Evolutionary conservation across 306 rosid genomes (phyloP).

Genomic region (Hylodesmum podocarpum): DNA sequence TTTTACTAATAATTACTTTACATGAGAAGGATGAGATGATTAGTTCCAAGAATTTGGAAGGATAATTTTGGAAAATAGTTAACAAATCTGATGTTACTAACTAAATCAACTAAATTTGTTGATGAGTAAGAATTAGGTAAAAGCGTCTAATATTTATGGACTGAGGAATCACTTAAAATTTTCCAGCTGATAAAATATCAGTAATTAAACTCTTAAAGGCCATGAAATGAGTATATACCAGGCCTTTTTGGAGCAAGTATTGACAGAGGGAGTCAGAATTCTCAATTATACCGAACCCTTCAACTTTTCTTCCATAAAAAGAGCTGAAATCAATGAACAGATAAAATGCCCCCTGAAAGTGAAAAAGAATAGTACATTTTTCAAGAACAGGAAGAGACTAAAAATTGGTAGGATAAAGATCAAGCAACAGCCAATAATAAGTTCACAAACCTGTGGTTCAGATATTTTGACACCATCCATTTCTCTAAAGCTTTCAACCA

Average conservation of each 20-base stretch:
- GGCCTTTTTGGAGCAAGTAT: constrained; percentile 71
- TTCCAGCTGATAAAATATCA: background rate
- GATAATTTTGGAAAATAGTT: too few species aligned
- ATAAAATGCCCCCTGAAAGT: constrained; percentile 89
- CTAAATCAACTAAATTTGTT: too few species aligned
- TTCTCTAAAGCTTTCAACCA: constrained; percentile 69
- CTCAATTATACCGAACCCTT: constrained; percentile 74
- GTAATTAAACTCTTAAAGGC: background rate
- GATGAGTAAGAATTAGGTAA: too few species aligned
- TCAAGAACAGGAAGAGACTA: background rate
- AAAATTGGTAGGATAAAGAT: background rate
- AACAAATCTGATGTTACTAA: too few species aligned
- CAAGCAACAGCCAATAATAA: background rate
- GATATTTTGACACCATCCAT: constrained; percentile 67
- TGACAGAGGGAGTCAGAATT: constrained; percentile 76
- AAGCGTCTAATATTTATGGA: too few species aligned
- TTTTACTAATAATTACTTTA: too few species aligned
- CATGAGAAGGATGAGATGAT: too few species aligned
- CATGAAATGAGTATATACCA: constrained; percentile 43
- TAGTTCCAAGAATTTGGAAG: too few species aligned
- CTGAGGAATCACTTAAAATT: background rate
- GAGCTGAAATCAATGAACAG: constrained; percentile 78
- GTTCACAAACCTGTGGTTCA: constrained; percentile 62
- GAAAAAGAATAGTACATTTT: background rate
- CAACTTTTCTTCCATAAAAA: constrained; percentile 68